Base-by-base conservation (phyloP, 2,329 filamentous ascomycete species). In the Arthrobotrys conoides region DNA sequence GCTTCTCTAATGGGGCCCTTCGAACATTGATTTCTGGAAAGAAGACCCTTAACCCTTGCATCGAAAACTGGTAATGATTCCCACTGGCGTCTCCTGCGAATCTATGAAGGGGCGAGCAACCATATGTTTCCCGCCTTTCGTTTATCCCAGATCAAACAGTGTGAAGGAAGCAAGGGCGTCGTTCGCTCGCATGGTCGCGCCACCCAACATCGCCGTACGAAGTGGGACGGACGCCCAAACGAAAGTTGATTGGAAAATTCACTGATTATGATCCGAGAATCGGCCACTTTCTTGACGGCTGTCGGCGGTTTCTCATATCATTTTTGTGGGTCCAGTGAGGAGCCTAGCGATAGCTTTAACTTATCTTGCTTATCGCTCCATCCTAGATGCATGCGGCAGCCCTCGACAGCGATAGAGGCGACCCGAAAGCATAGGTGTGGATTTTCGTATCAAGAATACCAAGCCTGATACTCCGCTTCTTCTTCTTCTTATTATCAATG, bases 281-380 rank as follows among this genome's bases (percentile, higher is more conserved):
- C 69, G 69, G 46, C 12, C 38, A 55, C 41, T 38, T 68, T 63
- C 30, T 41, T 36, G 44, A 44, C 71, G 71, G 71, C 24, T 53
- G 53, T 51, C 64, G 53, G 64, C 71, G 71, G 64, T 61, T 68
- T 49, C 61, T 64, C 36, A 64, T 53, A 64, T 71, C 59, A 65
- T 33, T 36, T 44, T 51, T 57, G 44, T 49, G 48, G 48, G 48
- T 51, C 33, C 12, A 24, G 48, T 41, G 53, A 46, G 38, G 41
- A 61, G 55, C 55, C 53, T 48, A 59, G 27, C 53, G 53, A 59
- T 49, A 53, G 30, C 30, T 63, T 63, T 41, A 41, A 65, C 38
- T 51, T 61, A 70, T 70, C 33, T 61, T 61, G 20, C 61, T 75
- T 75, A 75, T 75, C 71, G 64, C 33, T 38, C 38, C 51, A 30